Evolutionary conservation across 2,329 filamentous ascomycete genomes (phyloP).

Genomic region (Epicoccum sorghinum): DNA sequence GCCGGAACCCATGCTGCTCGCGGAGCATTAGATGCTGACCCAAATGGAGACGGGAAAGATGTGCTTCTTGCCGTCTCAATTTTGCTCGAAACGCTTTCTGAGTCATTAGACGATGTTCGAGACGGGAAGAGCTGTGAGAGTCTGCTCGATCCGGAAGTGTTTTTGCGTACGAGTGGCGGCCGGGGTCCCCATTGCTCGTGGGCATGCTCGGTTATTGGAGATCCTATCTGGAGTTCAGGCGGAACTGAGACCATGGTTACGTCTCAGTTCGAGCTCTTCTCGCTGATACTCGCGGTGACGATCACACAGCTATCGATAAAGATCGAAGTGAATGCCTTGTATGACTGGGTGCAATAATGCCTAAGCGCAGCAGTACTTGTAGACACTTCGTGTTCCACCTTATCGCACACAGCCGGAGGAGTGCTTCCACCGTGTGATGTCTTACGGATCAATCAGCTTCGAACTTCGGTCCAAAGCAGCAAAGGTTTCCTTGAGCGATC

Average conservation of each 20-base stretch:
- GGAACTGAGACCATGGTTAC: slow-evolving; percentile 38
- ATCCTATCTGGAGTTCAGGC: slow-evolving; percentile 38
- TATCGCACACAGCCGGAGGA: too few relatives aligned
- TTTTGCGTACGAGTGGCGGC: slow-evolving; percentile 34
- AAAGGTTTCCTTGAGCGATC: too few relatives aligned
- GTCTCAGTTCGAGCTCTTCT: neutral
- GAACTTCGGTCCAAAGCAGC: too few relatives aligned
- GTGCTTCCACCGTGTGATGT: too few relatives aligned
- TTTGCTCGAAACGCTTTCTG: slow-evolving; percentile 15
- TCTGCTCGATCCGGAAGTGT: slow-evolving; percentile 41
- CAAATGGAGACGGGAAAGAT: slow-evolving; percentile 39
- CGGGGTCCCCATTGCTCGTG: slow-evolving; percentile 22
- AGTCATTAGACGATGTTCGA: slow-evolving; percentile 35
- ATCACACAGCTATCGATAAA: too few relatives aligned
- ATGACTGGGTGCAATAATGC: too few relatives aligned
- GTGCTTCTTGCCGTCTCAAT: slow-evolving; percentile 31
- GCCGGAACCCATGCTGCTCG: slow-evolving; percentile 26
- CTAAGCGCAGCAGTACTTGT: too few relatives aligned
- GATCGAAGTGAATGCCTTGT: too few relatives aligned
- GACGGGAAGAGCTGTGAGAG: slow-evolving; percentile 48
- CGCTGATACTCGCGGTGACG: neutral
- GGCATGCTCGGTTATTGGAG: slow-evolving; percentile 27
- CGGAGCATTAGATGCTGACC: slow-evolving; percentile 37
- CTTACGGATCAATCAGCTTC: too few relatives aligned
- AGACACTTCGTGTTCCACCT: too few relatives aligned